phyloP scores from a whole-genome alignment of 306 rosid species.

The Medicago truncatula region MtrunA17r5.0-ANR NC_053042.1:49423001-49423500 shows the following conservation, averaged over 20 bases:
- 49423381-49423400: constrained; percentile 62
- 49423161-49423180: constrained; percentile 62
- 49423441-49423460: constrained; percentile 51
- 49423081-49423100: constrained; percentile 67
- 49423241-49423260: constrained; percentile 62
- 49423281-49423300: constrained; percentile 66
- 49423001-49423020: constrained; percentile 63
- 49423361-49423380: constrained; percentile 59
- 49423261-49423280: constrained; percentile 58
- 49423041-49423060: constrained; percentile 57
- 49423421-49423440: constrained; percentile 62
- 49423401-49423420: constrained; percentile 57
- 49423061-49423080: constrained; percentile 63
- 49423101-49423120: constrained; percentile 56
- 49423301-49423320: constrained; percentile 74
- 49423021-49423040: constrained; percentile 74
- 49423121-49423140: constrained; percentile 68
- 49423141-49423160: constrained; percentile 58
- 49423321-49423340: constrained; percentile 70
- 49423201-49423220: constrained; percentile 48
- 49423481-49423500: constrained; percentile 70
- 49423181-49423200: constrained; percentile 56
- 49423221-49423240: constrained; percentile 57
- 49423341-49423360: constrained; percentile 60
- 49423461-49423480: constrained; percentile 63